Evolutionary conservation across 192 early-diverging fungal genomes (phyloP).

Genomic region (Mortierella antarctica): DNA sequence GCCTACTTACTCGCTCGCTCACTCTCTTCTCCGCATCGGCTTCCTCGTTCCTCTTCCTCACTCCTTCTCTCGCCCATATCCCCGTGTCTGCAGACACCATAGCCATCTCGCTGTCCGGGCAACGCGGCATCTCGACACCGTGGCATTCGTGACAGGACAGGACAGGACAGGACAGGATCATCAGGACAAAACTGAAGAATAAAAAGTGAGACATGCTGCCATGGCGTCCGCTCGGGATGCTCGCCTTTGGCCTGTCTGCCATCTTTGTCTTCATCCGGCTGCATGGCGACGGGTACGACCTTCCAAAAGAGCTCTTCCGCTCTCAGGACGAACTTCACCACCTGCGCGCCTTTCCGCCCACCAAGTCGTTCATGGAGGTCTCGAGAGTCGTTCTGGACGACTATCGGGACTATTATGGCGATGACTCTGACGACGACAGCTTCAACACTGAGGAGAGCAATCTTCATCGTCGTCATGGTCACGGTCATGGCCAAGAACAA

Average conservation of each 20-base stretch:
- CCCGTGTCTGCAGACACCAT: no score
- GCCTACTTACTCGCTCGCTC: no score
- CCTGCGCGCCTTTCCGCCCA: neutral
- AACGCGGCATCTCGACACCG: neutral
- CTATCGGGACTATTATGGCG: neutral
- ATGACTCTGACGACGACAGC: neutral
- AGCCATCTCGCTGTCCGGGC: no score
- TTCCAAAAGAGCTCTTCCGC: conserved; percentile 16
- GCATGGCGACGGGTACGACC: conserved; percentile 45
- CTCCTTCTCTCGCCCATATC: no score
- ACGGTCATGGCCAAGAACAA: neutral
- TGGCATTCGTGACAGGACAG: neutral
- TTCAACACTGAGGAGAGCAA: neutral
- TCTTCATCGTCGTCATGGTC: no score
- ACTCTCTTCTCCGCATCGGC: no score
- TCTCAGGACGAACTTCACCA: conserved; percentile 12
- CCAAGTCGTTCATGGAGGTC: conserved; percentile 27
- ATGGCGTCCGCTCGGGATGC: conserved; percentile 47
- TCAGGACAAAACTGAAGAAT: neutral
- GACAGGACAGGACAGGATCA: neutral
- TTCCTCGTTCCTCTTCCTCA: no score
- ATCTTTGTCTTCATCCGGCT: conserved; percentile 47
- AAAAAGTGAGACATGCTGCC: conserved; percentile 12
- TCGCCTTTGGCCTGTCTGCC: conserved; percentile 31
- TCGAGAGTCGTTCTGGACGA: conserved; percentile 21